Conservation (phyloP, 805 yeast genomes). For the Gaillardinia entomophila region DNA sequence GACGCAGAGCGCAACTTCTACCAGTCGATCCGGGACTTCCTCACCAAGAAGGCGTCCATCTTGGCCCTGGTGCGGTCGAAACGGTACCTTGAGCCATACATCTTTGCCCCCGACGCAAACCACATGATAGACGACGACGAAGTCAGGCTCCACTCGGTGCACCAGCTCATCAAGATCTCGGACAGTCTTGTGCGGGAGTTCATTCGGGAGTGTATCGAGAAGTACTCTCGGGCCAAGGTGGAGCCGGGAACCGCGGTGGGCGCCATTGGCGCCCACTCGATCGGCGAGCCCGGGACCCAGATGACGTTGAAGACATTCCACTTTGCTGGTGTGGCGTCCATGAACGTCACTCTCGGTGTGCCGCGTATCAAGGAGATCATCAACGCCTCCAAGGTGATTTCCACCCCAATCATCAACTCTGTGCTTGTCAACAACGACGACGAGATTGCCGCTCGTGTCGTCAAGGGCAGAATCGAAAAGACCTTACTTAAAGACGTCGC, state of each 20-base stretch:
- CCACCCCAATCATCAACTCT: slow-evolving; percentile 95
- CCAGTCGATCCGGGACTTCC: slow-evolving; percentile 62
- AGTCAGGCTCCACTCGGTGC: slow-evolving; percentile 38
- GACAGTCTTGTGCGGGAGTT: slow-evolving; percentile 55
- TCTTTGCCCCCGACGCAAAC: slow-evolving; percentile 19
- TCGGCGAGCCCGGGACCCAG: slow-evolving; percentile 99
- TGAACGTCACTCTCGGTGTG: slow-evolving; percentile 98
- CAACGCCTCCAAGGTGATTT: slow-evolving; percentile 90
- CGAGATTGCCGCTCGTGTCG: slow-evolving; percentile 97
- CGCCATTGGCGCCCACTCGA: slow-evolving; percentile 98
- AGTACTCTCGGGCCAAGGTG: slow-evolving; percentile 84
- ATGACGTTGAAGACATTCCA: slow-evolving; percentile 93
- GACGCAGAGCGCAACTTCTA: slow-evolving; percentile 89
- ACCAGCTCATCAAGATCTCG: slow-evolving; percentile 66
- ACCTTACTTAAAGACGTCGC: slow-evolving; percentile 84
- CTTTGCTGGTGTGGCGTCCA: slow-evolving; percentile 99
- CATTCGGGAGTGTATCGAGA: slow-evolving; percentile 67
- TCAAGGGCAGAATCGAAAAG: slow-evolving; percentile 94
- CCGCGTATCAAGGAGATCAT: slow-evolving; percentile 99
- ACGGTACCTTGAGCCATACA: slow-evolving; percentile 43
- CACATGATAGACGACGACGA: slow-evolving; percentile 11
- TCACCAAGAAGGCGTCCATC: slow-evolving; percentile 48
- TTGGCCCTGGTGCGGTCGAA: slow-evolving; percentile 54
- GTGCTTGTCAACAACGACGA: slow-evolving; percentile 88
- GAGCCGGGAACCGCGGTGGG: slow-evolving; percentile 99